phyloP scores from a whole-genome alignment of 805 yeast species.

The Candida broadrunensis region DNA sequence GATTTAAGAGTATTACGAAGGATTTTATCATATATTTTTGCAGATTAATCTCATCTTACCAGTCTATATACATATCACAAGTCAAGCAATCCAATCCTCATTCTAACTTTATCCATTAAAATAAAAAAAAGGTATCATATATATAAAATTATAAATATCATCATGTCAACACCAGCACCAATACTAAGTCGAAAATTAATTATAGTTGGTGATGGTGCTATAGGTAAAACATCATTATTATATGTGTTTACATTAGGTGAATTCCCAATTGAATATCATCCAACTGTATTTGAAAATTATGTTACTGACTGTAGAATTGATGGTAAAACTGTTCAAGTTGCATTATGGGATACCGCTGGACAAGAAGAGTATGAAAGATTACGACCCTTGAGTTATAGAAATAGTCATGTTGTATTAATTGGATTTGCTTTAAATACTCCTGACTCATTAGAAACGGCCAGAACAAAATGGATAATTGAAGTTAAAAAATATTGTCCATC shows the following conservation, averaged over 20 bases:
- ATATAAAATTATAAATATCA: no score
- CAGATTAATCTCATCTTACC: no score
- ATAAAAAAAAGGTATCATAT: no score
- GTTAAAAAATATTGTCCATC: conserved; percentile 77
- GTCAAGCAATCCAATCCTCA: no score
- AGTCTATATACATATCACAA: no score
- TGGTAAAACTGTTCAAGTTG: conserved; percentile 84
- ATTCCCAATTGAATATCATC: conserved; percentile 89
- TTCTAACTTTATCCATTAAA: no score
- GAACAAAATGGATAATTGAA: conserved; percentile 84
- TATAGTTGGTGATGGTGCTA: conserved; percentile 93
- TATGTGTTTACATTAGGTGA: conserved; percentile 91
- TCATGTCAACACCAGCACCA: no score
- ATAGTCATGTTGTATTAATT: conserved; percentile 80
- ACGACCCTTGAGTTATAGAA: conserved; percentile 82
- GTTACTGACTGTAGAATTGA: conserved; percentile 93
- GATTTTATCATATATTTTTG: no score
- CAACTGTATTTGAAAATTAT: conserved; percentile 92
- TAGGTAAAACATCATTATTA: conserved; percentile 89
- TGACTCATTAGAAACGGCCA: conserved; percentile 80
- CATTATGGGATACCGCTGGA: conserved; percentile 96
- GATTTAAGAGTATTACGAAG: no score
- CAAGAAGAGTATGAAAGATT: conserved; percentile 93
- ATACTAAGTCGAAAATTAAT: conserved; percentile 63
- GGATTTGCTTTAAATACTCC: conserved; percentile 85